Conservation (phyloP, 768 basidiomycete species). For the Auricularia cornea region DNA sequence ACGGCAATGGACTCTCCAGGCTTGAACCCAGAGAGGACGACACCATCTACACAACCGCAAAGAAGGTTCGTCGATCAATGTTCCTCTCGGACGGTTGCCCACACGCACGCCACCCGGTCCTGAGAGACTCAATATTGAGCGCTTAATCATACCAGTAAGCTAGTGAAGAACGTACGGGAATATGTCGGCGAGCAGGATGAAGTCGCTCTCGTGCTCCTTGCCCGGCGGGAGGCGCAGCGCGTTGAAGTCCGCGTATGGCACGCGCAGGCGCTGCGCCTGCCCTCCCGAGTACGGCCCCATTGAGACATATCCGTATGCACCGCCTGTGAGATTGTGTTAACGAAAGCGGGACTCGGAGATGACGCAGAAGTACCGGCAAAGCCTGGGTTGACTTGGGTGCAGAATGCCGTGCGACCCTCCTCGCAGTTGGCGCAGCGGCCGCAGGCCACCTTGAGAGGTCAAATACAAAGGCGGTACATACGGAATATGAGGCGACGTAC, state of each 20-base stretch:
- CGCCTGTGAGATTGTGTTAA: conserved; percentile 22
- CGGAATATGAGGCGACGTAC: too few relatives aligned
- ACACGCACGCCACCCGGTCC: neutral
- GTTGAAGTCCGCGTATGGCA: conserved; percentile 52
- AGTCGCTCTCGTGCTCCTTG: conserved; percentile 47
- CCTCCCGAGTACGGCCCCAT: conserved; percentile 48
- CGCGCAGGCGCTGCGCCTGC: conserved; percentile 38
- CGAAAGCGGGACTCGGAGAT: too few relatives aligned
- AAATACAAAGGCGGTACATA: conserved; percentile 11
- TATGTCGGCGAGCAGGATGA: conserved; percentile 45
- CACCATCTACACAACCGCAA: too few relatives aligned
- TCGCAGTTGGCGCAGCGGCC: conserved; percentile 52
- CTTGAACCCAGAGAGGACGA: too few relatives aligned
- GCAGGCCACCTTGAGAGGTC: conserved; percentile 54
- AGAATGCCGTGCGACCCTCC: conserved; percentile 44
- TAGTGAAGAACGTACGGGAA: conserved; percentile 40
- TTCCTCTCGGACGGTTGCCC: too few relatives aligned
- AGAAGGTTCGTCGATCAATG: too few relatives aligned
- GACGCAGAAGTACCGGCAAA: conserved; percentile 43
- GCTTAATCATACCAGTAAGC: too few relatives aligned
- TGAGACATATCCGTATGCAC: conserved; percentile 44
- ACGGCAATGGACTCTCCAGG: too few relatives aligned
- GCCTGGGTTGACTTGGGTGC: conserved; percentile 49
- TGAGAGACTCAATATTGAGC: neutral
- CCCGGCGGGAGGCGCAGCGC: conserved; percentile 44